Evolutionary conservation across 352 stramenopile species (phyloP), one percentile per base, ranked within the genome.

Genomic region (Phytophthora idaei): DNA sequence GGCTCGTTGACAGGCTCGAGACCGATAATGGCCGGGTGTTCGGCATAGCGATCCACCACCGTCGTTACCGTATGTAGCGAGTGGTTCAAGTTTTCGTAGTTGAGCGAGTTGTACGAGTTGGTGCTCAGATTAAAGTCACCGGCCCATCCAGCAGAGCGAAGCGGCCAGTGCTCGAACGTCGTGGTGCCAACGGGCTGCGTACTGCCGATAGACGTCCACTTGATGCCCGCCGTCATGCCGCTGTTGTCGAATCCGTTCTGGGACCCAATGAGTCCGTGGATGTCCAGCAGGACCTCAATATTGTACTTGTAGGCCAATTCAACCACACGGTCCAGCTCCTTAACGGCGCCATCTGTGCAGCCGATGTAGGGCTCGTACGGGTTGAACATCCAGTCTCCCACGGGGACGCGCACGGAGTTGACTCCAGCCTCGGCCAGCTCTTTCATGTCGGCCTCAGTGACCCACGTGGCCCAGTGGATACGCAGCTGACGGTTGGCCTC

Each of bases 231-330:
- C 3, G 64, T 61, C 58, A 74, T 81, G n/a, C 96, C 96, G 27
- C 84, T 96, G 74, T 99, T 99, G 76, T 99, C 96, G 70, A 98
- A 98, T 34, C 96, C 96, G 76, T 99, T 99, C 81, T 98, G 93
- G 44, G 85, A 97, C 37, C 89, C 93, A 31, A 95, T 89, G 56
- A 95, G 74, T 2, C 90, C 89, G 80, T 99, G 95, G 50, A 99
- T 87, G 74, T 99, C 95, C 45, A 99, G 73, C 46, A 98, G 68
- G 12, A 98, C 76, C 36, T 85, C 76, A n/a, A 98, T 87, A 37
- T 87, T 82, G 80, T 98, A 94, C 67, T 93, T 85, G 42, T 80
- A 65, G 9, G 81, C 83, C 74, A 95, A 85, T 70, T 97, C 90
- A 3, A 94, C 71, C n/a, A 98, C 74, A 21, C 78, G 74, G 56